Base-by-base conservation (phyloP, 805 yeast genomes). In the Hanseniaspora nectarophila region DNA sequence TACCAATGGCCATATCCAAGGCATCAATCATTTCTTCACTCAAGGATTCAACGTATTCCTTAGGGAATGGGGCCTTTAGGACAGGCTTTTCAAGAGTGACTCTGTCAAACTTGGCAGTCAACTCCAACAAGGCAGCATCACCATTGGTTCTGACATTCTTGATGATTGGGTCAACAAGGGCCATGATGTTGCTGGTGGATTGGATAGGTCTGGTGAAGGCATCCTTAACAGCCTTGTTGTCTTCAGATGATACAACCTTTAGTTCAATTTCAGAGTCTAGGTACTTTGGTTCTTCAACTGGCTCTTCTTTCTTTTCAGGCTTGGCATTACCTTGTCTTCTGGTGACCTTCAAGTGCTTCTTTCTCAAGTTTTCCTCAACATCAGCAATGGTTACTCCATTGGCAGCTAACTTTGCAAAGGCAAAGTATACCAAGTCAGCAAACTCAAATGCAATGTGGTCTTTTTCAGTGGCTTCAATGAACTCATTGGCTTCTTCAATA, bases 251-350 rank as follows among this genome's bases (percentile, higher is more conserved):
- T 1, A 64, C 59, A 6, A 65, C 66, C 29, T 58, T 55, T 29
- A 66, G 55, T 50, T 55, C 51, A 44, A 64, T 60, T 21, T 60
- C 61, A 28, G 67, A 66, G 43, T 61, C 58, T n/a, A 58, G 59
- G 40, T 60, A 60, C 20, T 58, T 61, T 33, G 56, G 60, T 21
- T 55, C 56, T 12, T 56, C 40, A 29, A 57, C 58, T 31, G 56
- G 54, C 9, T 56, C 45, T 38, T 60, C 59, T 24, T 60, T 57
- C 32, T 55, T 61, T 63, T 81, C 80, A 23, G 85, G 80, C 68
- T 90, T 90, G 43, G 98, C 97, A 69, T 92, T 96, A 50, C 98
- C 98, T 68, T 81, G 83, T 65, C 98, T 78, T 69, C 98, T 79
- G 2, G 95, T 80, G 54, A 92, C 87, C 68, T 90, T 90, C 61